Evolutionary conservation across 2,329 filamentous ascomycete species (phyloP), one percentile per base, ranked within the genome.

Genomic region (Thelonectria discophora): DNA sequence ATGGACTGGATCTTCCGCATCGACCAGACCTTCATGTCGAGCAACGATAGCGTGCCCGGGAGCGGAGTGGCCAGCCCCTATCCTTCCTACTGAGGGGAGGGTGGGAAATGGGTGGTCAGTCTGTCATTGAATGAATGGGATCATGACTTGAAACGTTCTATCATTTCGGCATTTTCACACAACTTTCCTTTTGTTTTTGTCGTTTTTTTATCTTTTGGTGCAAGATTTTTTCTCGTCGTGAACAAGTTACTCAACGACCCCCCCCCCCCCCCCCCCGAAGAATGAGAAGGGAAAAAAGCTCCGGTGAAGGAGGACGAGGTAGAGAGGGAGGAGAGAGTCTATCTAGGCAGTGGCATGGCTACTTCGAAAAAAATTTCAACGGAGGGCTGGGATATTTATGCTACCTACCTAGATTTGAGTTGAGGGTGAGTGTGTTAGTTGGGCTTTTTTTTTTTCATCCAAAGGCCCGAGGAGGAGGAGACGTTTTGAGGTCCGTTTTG

Each of bases 1-100:
- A 90, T 94, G 69, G 95, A 98, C 76, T 99, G 95, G 95, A 97
- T 99, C 69, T 86, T 96, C 77, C 90, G 91, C 72, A 93, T 99
- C 69, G 95, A 99, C 77, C 91, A 97, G 81, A 92, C 90, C 53
- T 87, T 85, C 68, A 76, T 84, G 70, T 81, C 83, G 37, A 81
- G 77, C 11, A 80, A 76, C 56, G 79, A 79, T 45, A 84, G 81
- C 63, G 66, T 71, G 27, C 67, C 73, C 9, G 75, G 73, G 48
- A 79, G 77, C 60, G 77, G 77, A 13, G 65, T 78, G 55, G 71
- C 72, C 55, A 79, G 77, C 49, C 77, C 77, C 1, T 70, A 63
- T 24, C 71, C 27, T 8, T 8, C 27, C 68, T 8, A 72, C 72
- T 73, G 76, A 55, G 74, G 71, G 51, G 3, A 11, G 3, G 32